phyloP scores from a whole-genome alignment of 495 filamentous ascomycete species.

The Neurospora terricola region DNA sequence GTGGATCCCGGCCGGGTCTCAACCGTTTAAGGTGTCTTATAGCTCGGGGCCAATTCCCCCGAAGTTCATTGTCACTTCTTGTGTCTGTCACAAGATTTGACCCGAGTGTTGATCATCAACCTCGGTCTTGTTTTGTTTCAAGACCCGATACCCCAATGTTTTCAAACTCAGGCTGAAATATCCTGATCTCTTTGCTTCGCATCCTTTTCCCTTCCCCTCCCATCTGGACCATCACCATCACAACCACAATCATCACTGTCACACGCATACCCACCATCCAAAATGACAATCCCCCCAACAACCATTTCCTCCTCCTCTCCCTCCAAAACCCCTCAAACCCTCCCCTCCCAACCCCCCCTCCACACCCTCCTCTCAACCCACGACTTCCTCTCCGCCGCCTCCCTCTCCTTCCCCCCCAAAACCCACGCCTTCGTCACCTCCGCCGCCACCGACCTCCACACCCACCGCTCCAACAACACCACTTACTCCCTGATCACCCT shows the following conservation, averaged over 20 bases:
- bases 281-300: not conserved
- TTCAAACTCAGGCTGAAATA: not conserved
- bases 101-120: not conserved
- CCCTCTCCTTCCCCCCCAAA: slow-evolving; percentile 52
- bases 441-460: slow-evolving; percentile 68
- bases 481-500: slow-evolving; percentile 59
- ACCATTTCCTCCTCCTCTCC: not conserved
- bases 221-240: not conserved
- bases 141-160: not conserved
- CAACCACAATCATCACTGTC: slow-evolving; percentile 6
- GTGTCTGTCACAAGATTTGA: not conserved
- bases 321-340: not conserved
- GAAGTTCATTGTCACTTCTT: not conserved
- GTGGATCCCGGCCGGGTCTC: not conserved
- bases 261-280: not conserved
- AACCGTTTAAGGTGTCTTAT: not conserved
- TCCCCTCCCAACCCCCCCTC: slow-evolving; percentile 42
- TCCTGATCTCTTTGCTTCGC: not conserved
- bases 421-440: slow-evolving; percentile 79
- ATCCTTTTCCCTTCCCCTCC: slow-evolving; percentile 30
- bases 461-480: slow-evolving; percentile 34
- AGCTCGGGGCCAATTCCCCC: not conserved
- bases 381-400: slow-evolving; percentile 63
- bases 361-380: slow-evolving; percentile 58
- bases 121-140: not conserved